These are phyloP conservation scores for Harringtonia aguacate DNA, from an alignment of 2,329 filamentous ascomycete species.

Conservation along the genomic window DNA sequence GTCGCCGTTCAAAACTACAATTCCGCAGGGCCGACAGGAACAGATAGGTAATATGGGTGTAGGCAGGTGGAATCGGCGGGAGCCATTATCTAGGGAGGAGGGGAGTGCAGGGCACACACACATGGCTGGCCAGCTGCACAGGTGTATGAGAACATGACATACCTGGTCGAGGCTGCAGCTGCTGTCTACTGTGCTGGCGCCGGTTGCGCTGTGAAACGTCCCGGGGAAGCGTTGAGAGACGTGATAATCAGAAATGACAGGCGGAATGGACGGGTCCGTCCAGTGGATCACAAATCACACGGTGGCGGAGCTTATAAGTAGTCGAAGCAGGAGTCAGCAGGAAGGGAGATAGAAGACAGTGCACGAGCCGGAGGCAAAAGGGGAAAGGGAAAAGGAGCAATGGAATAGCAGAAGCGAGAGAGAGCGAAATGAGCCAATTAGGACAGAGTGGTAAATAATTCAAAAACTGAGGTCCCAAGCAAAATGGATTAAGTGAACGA, in stretches of 20 bases:
- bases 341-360: not conserved
- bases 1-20: constrained; percentile 14
- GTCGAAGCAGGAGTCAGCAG: constrained; percentile 1
- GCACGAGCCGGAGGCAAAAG: not conserved
- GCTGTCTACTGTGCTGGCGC: not conserved
- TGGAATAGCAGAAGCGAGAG: not conserved
- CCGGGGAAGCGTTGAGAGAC: not conserved
- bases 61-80: constrained; percentile 16
- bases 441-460: not conserved
- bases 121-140: too few species aligned
- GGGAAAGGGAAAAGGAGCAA: not conserved
- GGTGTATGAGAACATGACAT: too few species aligned
- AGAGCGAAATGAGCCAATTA: not conserved
- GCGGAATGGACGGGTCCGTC: not conserved
- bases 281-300: not conserved
- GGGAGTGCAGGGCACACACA: too few species aligned
- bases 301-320: constrained; percentile 3
- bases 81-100: constrained; percentile 4
- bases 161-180: too few species aligned
- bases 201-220: not conserved
- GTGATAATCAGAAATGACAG: too few species aligned
- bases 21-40: constrained; percentile 21
- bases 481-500: not conserved
- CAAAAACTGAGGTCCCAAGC: not conserved
- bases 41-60: constrained; percentile 15